phyloP scores from a whole-genome alignment of 1,284 basidiomycete species.

The Microbotryum violaceum region DNA sequence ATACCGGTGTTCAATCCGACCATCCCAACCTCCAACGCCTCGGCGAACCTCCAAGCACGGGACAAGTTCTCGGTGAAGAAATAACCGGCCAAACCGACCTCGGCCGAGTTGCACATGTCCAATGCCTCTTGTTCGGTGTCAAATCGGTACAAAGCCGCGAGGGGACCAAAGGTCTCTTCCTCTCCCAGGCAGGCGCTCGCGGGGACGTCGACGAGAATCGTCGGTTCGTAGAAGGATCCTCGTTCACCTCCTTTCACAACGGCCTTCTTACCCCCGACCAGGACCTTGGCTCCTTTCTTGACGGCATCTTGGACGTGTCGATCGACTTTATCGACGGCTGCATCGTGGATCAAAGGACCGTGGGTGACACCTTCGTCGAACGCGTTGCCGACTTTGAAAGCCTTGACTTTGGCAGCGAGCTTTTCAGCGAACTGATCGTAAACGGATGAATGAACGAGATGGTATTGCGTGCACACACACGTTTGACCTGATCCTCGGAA shows the following conservation, averaged over 20 bases:
- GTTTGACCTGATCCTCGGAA: slow-evolving; percentile 48
- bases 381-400: slow-evolving; percentile 88
- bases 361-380: slow-evolving; percentile 68
- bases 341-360: slow-evolving; percentile 82
- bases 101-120: slow-evolving; percentile 68
- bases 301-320: slow-evolving; percentile 80
- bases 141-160: slow-evolving; percentile 48
- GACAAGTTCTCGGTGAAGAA: slow-evolving; percentile 85
- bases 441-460: slow-evolving; percentile 47
- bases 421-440: slow-evolving; percentile 79
- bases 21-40: slow-evolving; percentile 92
- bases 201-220: slow-evolving; percentile 1
- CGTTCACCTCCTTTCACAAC: neutral
- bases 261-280: slow-evolving; percentile 64
- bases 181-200: neutral
- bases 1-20: slow-evolving; percentile 66
- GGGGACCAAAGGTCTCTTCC: slow-evolving; percentile 30
- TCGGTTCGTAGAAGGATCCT: slow-evolving; percentile 3
- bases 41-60: slow-evolving; percentile 87
- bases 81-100: slow-evolving; percentile 85
- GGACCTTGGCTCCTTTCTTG: slow-evolving; percentile 69
- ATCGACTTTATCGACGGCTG: slow-evolving; percentile 76
- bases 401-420: slow-evolving; percentile 68
- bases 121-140: slow-evolving; percentile 87
- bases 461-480: slow-evolving; percentile 26